Evolutionary conservation across 768 basidiomycete species (phyloP), one percentile per base, ranked within the genome.

Genomic region (Leccinum longicurvipes): DNA sequence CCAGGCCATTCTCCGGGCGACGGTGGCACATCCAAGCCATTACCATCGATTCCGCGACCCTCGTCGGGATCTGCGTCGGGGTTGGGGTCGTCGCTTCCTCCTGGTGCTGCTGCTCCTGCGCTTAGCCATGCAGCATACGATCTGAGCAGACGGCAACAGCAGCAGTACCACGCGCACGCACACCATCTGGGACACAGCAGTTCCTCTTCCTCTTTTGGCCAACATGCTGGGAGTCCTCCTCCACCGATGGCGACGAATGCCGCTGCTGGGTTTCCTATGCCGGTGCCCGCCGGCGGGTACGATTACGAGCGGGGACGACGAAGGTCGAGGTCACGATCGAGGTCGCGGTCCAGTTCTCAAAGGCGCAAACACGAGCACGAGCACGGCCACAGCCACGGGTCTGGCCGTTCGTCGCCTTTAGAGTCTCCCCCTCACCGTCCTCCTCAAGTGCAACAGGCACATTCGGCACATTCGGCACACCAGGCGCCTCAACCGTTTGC

Each of bases 301-400:
- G 41, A 48, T 48, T 3, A 42, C 10, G 24, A 14, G 4, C 50
- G 50, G 23, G 59, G 53, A 24, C 41, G 51, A 6, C 42, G 49
- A 0, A 15, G 23, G n/a, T 56, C 53, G 2, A 28, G 36, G 15
- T 39, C 54, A 2, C 23, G 52, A 24, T 56, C 57, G 6, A 25
- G 23, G 3, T 42, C 31, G 14, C 10, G 41, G 6, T 57, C 59
- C 1, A 17, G 11, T 3, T 51, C 48, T 17, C 34, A 36, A 3
- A 53, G 27, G 12, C 46, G 24, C 10, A 21, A 32, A 24, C 39
- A 41, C 31, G 19, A 21, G 6, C 41, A 25, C 49, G 10, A 15
- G 7, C 29, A 53, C 19, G 32, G 19, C 2, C 51, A 0, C 9
- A 45, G 9, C 67, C 59, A 42, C 63, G 56, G 19, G 8, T 46